Evolutionary conservation across 495 filamentous ascomycete species (phyloP).

Genomic region (Lasiosphaeria hispida): DNA sequence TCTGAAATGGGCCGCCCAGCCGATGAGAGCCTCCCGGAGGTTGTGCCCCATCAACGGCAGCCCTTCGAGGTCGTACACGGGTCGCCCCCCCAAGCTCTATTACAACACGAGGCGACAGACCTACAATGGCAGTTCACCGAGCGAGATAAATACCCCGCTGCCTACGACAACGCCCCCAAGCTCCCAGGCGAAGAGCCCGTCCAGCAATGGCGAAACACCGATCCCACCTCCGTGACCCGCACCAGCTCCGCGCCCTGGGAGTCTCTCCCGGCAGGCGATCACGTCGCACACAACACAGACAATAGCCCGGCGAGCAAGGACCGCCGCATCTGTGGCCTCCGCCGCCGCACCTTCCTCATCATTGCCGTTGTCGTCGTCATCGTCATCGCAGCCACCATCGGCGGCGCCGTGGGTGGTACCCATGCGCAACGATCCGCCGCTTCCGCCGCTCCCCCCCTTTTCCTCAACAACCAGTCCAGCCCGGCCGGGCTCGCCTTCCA

Average conservation of each 20-base stretch:
- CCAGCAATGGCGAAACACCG: background rate
- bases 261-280: background rate
- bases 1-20: constrained; percentile 19
- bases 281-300: background rate
- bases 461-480: constrained; percentile 24
- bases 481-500: constrained; percentile 22
- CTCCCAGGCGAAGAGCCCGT: constrained; percentile 8
- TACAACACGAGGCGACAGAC: background rate
- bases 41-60: constrained; percentile 6
- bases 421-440: background rate
- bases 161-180: constrained; percentile 28
- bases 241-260: constrained; percentile 22
- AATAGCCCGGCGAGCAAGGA: constrained; percentile 2
- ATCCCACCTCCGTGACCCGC: background rate
- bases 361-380: constrained; percentile 15
- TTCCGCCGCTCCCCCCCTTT: constrained; percentile 1
- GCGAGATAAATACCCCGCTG: constrained; percentile 25
- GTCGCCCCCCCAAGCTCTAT: constrained; percentile 19
- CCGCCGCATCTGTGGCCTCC: constrained; percentile 24
- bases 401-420: constrained; percentile 27
- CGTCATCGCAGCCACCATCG: constrained; percentile 25
- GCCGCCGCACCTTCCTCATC: constrained; percentile 25
- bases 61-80: constrained; percentile 20
- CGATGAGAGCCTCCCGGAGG: constrained; percentile 31
- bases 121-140: constrained; percentile 9